Evolutionary conservation across 2,329 filamentous ascomycete genomes (phyloP).

Genomic region (Aureobasidium melanogenum): DNA sequence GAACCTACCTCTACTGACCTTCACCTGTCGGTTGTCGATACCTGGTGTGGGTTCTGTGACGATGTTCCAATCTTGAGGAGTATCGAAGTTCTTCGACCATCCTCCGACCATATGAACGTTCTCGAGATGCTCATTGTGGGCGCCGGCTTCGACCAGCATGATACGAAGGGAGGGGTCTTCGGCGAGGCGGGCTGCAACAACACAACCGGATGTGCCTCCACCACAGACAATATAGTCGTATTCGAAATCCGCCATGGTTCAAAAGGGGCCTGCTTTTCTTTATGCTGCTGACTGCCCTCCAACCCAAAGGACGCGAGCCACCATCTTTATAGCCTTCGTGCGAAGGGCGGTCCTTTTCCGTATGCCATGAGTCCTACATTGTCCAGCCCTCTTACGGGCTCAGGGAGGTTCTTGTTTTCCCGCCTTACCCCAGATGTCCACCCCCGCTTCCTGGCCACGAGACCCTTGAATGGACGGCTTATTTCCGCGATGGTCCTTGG

Average conservation of each 20-base stretch:
- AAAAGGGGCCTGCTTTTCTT: neutral
- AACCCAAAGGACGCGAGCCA: neutral
- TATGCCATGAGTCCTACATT: neutral
- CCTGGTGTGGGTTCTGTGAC: constrained; percentile 20
- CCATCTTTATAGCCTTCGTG: neutral
- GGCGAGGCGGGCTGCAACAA: constrained; percentile 14
- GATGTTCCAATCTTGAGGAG: constrained; percentile 45
- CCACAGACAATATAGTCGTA: neutral
- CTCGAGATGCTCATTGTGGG: constrained; percentile 28
- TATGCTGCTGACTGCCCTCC: neutral
- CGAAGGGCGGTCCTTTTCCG: neutral
- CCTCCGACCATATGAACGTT: constrained; percentile 44
- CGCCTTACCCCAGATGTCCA: neutral
- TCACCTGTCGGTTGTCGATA: constrained; percentile 34
- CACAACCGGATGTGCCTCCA: neutral
- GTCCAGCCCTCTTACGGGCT: neutral
- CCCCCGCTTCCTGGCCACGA: neutral
- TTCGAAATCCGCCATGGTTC: neutral
- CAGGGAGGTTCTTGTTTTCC: neutral
- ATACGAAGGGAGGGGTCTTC: constrained; percentile 14
- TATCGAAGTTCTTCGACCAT: constrained; percentile 40
- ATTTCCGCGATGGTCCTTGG: neutral
- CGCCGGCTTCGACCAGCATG: constrained; percentile 18
- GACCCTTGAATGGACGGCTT: neutral
- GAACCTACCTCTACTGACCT: constrained; percentile 32